Base-by-base conservation (phyloP, 202 grass and related monocot genomes). In the Saccharum hybrid region DNA sequence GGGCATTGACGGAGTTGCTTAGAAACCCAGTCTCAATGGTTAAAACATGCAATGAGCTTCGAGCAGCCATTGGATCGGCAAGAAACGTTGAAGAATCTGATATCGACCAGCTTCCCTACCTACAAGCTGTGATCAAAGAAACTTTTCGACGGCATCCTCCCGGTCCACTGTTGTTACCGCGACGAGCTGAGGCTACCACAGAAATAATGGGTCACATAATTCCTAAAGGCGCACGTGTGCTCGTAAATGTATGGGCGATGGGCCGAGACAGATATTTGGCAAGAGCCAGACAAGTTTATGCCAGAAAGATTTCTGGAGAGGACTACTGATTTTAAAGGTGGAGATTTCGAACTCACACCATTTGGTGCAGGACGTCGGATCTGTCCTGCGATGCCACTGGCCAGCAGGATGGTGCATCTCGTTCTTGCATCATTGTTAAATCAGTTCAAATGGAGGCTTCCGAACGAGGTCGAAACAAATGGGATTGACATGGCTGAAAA, bases 201-300 rank as follows among this genome's bases (percentile, higher is more conserved):
- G 21, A 82, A 5, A 5, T 86, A 16, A 40, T 43, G 5, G 78
- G 78, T 2, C 86, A 72, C 74, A 62, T 21, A 1, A 54, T 93
- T 5, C 83, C 88, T 0, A 10, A 49, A 7, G 91, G 71, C 0
- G 54, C 88, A 22, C 82, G 72, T 2, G 46, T 93, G 34, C 48
- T 88, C 0, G 81, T 93, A 8, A 93, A 93, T 10, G 26, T 93
- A 1, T 93, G 88, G 91, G 88, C 88, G 1, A 88, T 90, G 15
- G 85, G 91, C 1, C 78, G 54, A 5, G 85, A 86, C 4, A 7
- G 40, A 12, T 2, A n/a, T 75, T 6, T 93, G 82, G 91, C 26
- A 14, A 8, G 63, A 83, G 1, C 73, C 88, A 0, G 74, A 63
- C 0, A 82, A 57, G 19, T 93, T 93, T 63, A 75, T 28, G 34